A percentile compares a stretch with the other conserved stretches of the same genome.
Evolutionary conservation across 2,329 filamentous ascomycete species (phyloP).

Genomic region (Xylaria sp.): DNA sequence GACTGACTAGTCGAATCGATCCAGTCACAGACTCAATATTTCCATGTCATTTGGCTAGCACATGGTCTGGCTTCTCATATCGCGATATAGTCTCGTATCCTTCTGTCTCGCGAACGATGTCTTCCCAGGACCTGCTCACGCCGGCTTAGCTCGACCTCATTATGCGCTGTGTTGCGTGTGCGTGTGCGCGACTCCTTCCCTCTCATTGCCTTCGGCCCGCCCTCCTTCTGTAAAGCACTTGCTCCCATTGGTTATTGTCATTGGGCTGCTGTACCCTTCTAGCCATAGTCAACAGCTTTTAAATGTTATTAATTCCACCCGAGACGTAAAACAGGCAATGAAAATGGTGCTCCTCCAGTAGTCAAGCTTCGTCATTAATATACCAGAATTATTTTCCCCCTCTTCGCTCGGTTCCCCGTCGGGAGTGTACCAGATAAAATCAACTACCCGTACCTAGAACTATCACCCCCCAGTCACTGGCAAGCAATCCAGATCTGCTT

Average conservation of each 20-base stretch:
- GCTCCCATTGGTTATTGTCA: not conserved
- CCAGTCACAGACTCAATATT: constrained; percentile 8
- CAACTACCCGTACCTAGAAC: constrained; percentile 9
- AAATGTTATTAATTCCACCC: constrained; percentile 46
- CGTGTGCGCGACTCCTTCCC: constrained; percentile 1
- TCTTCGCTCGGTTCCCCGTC: constrained; percentile 11
- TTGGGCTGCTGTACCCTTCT: not conserved
- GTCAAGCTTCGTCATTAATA: constrained; percentile 38
- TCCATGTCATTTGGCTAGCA: not conserved
- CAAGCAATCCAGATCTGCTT: constrained; percentile 38
- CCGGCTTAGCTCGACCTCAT: constrained; percentile 2
- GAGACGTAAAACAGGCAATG: constrained; percentile 40
- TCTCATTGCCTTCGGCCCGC: not conserved
- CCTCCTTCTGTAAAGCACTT: not conserved
- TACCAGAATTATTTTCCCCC: constrained; percentile 36
- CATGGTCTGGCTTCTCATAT: constrained; percentile 10
- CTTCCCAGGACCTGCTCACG: not conserved
- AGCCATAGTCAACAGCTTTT: constrained; percentile 28
- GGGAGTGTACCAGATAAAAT: constrained; percentile 21
- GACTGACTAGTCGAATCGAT: not conserved
- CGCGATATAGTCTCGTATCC: constrained; percentile 19
- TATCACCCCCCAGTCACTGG: constrained; percentile 11
- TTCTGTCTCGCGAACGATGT: constrained; percentile 18
- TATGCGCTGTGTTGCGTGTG: constrained; percentile 9
- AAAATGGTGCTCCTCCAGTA: constrained; percentile 30